Base-by-base conservation (phyloP, 2,329 filamentous ascomycete species). In the Cladosporium halotolerans region DNA sequence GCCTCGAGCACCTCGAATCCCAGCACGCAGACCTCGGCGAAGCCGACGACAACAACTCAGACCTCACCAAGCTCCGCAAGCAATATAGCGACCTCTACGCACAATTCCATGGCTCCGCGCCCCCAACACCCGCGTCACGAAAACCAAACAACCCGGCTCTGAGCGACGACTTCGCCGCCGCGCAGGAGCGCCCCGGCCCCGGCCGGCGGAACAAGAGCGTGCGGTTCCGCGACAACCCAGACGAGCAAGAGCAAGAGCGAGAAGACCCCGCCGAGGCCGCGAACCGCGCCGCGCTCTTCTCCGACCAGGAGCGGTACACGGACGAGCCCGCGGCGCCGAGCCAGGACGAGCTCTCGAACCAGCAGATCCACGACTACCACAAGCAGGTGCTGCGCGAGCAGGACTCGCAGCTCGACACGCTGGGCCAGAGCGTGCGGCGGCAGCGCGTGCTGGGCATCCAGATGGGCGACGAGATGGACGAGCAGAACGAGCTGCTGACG, bases 401-500 rank as follows among this genome's bases (percentile, higher is more conserved):
- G 72, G 93, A 99, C 67, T 86, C 88, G 60, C 90, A 96, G 69
- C 79, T 99, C n/a, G 92, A 97, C 68, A 78, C 80, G 9, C 76
- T 99, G 3, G 89, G 91, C n/a, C 82, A 84, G 64, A 89, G 83
- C 54, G 96, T 99, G 61, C 81, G 88, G 3, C 82, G 93, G 38
- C 93, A 97, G 75, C 79, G 95, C 46, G 89, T 97, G 73, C 77
- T 99, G 57, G 91, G 86, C 67, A 95, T 96, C 75, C 89, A 93
- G 74, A 97, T 99, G 64, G 92, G 93, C 31, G 88, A 96, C 68
- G 93, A 99, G 76, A 78, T 99, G 34, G 93, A 97, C 63, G 86
- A 84, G 61, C 93, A 99, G 65, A 87, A 95, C 36, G 79, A 86
- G 62, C 77, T 99, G 76, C 77, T 99, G 31, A 92, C 96, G 68